phyloP scores from a whole-genome alignment of 2,329 filamentous ascomycete genomes.

The Diaporthe batatas region DNA sequence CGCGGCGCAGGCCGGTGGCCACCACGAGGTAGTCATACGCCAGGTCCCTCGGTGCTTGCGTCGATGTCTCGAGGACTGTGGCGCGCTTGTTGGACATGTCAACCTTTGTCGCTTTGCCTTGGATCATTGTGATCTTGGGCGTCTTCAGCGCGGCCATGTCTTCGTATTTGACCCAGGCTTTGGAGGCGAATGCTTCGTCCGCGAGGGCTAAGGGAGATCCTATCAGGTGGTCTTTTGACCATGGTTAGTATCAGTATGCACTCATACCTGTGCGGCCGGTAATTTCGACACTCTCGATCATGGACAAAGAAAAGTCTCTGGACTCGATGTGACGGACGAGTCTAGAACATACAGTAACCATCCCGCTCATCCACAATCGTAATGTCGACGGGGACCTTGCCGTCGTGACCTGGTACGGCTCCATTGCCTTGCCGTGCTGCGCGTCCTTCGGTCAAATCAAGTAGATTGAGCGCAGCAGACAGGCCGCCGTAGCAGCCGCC shows the following conservation, averaged over 20 bases:
- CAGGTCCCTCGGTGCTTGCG: slow-evolving; percentile 58
- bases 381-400: slow-evolving; percentile 71
- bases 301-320: background rate
- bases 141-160: slow-evolving; percentile 76
- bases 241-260: background rate
- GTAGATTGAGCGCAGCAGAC: slow-evolving; percentile 74
- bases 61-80: slow-evolving; percentile 63
- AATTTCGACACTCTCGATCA: background rate
- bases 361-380: slow-evolving; percentile 85
- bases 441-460: slow-evolving; percentile 73
- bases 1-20: slow-evolving; percentile 76
- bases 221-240: slow-evolving; percentile 75
- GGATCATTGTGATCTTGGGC: slow-evolving; percentile 73
- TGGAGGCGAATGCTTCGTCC: slow-evolving; percentile 71
- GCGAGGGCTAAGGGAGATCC: slow-evolving; percentile 80
- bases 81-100: slow-evolving; percentile 72
- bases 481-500: slow-evolving; percentile 82
- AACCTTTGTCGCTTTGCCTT: slow-evolving; percentile 73
- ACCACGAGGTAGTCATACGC: slow-evolving; percentile 83
- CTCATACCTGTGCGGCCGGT: background rate
- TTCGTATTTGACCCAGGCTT: slow-evolving; percentile 78
- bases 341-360: slow-evolving; percentile 76
- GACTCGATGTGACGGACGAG: background rate
- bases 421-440: slow-evolving; percentile 58
- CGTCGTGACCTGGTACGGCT: slow-evolving; percentile 44